These are phyloP conservation scores for Aspergillus affinis DNA, from an alignment of 495 filamentous ascomycete genomes.

Conservation along the genomic window DNA sequence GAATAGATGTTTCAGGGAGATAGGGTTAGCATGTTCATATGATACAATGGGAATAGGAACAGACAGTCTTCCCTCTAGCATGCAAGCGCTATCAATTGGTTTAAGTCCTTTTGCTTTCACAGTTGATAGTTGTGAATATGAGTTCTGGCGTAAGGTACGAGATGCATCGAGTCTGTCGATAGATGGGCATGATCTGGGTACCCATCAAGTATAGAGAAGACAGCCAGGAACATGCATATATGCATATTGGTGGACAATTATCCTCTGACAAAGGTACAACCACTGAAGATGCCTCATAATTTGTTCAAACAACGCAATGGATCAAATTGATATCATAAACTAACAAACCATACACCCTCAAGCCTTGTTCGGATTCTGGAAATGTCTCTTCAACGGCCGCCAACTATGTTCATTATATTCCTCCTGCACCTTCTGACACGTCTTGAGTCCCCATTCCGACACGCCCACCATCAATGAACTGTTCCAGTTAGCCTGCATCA, in stretches of 20 bases:
- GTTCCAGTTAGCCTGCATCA: slow-evolving; percentile 30
- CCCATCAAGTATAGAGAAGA: too few species aligned
- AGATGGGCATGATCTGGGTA: background rate
- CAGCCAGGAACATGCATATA: too few species aligned
- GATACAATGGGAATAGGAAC: too few species aligned
- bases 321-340: background rate
- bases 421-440: slow-evolving; percentile 79
- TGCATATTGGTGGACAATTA: too few species aligned
- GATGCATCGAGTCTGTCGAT: background rate
- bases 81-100: background rate
- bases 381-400: slow-evolving; percentile 75
- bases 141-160: too few species aligned
- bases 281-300: background rate
- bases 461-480: slow-evolving; percentile 85
- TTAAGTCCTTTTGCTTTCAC: background rate
- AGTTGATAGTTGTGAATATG: slow-evolving; percentile 5
- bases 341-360: slow-evolving; percentile 1
- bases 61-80: background rate
- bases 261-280: too few species aligned
- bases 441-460: slow-evolving; percentile 85
- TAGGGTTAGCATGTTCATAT: too few species aligned
- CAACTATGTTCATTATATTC: slow-evolving; percentile 85
- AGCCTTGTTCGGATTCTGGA: slow-evolving; percentile 58
- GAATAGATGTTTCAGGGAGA: too few species aligned
- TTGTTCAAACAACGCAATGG: background rate